Evolutionary conservation across 805 yeast species (phyloP).

Genomic region (Scheffersomyces amazonensis): DNA sequence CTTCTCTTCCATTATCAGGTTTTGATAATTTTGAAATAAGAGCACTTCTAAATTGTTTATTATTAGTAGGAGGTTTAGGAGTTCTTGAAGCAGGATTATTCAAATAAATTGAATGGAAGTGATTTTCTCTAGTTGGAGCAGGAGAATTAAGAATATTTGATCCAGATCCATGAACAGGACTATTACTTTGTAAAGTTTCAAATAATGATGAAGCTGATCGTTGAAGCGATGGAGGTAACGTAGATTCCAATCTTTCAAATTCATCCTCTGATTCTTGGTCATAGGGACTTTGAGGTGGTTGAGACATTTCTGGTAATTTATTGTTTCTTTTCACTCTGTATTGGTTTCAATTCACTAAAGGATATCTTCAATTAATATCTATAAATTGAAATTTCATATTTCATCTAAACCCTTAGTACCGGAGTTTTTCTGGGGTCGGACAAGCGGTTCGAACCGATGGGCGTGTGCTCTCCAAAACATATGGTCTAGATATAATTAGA

Average conservation of each 20-base stretch:
- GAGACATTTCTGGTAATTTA: too few species aligned
- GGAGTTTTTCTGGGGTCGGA: too few species aligned
- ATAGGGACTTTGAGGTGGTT: not conserved
- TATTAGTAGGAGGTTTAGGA: conserved; percentile 10
- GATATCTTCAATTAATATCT: too few species aligned
- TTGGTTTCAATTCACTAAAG: too few species aligned
- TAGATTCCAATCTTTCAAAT: conserved; percentile 41
- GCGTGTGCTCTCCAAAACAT: too few species aligned
- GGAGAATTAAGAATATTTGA: not conserved
- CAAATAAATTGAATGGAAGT: conserved; percentile 11
- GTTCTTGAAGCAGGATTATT: conserved; percentile 21
- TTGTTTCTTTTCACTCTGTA: too few species aligned
- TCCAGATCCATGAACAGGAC: conserved; percentile 1
- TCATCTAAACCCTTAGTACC: too few species aligned
- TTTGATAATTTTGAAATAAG: conserved; percentile 27
- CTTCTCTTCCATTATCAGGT: conserved; percentile 34
- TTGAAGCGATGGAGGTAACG: conserved; percentile 37
- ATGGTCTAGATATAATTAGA: too few species aligned
- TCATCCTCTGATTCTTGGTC: conserved; percentile 28
- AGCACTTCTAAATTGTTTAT: conserved; percentile 10
- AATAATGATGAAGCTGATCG: conserved; percentile 37
- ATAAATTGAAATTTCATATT: too few species aligned
- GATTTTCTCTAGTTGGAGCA: conserved; percentile 9
- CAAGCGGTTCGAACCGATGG: too few species aligned
- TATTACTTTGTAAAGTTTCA: conserved; percentile 22